Evolutionary conservation across 164 flowering plant genomes (phyloP), one percentile per base, ranked within the genome.

Genomic region (Vitis labrusca): DNA sequence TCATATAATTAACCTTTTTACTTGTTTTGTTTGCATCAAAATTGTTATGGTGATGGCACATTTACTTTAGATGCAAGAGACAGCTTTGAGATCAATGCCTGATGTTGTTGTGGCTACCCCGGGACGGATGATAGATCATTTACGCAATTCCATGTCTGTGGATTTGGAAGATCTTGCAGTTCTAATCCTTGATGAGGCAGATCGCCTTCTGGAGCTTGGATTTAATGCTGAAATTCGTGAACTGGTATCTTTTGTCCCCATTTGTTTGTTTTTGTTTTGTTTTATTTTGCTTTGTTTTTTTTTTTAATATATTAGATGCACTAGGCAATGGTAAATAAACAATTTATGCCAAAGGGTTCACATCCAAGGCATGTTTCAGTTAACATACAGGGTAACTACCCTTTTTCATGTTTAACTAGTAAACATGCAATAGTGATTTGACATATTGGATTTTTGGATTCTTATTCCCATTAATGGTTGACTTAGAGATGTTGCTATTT

Each of bases 61-160:
- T 71, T 75, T 50, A 68, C 69, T 74, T 61, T 81, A 95, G 98
- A 77, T 73, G 71, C 99, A 95, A 87, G 98, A 89, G 80, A 77
- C 84, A 59, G 96, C 91, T 61, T 78, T 95, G 78, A 90, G 98
- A 71, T 83, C 93, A 64, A 81, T 84, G 93, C 97, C 97, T 27
- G 98, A 95, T 81, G 86, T 95, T 84, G 94, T 95, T 79, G 98
- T 95, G 76, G 99, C 98, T 12, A 95, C 99, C 73, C 99, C 97
- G 1, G 98, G 99, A 63, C 91, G 99, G 47, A 90, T 95, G 89
- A 89, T 95, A 61, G 99, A 95, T 78, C 99, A 95, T 77, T 77
- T 95, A 52, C 91, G 91, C 57, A 95, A 95, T 81, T 89, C 99
- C 48, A 87, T 85, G 89, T 95, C 99, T 47, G 93, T 95, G 60